Evolutionary conservation across 352 stramenopile genomes (phyloP), one percentile per base, ranked within the genome.

Genomic region (Thalassiosira sp.): DNA sequence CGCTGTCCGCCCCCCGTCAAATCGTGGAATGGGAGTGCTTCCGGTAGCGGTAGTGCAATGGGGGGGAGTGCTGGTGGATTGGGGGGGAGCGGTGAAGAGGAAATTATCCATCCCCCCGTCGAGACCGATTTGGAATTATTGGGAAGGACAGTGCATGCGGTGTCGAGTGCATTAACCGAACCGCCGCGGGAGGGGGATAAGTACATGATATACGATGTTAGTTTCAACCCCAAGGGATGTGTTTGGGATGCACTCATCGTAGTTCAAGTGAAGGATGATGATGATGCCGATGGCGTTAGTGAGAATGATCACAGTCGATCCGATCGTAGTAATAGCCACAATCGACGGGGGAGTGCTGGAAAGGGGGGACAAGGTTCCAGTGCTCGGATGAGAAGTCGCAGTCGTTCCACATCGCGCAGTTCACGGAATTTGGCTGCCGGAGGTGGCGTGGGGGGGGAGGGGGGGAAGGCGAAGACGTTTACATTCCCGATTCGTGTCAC

Each of bases 161-260:
- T 84, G 2, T 70, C 45, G 0, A 54, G 15, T 7, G 76, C 76
- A 13, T 48, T 84, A 5, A 84, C 76, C 15, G 76, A 84, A 54
- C 76, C 76, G 2, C 57, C 69, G 10, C 72, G 67, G 40, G 76
- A 79, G 2, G 70, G 65, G 24, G 76, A 84, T 51, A 49, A 60
- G 27, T 84, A 63, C 40, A 72, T 77, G 64, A 77, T 84, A 51
- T 79, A 80, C 45, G 76, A 80, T 42, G 76, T 84, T 8, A 62
- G 58, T 16, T 84, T 84, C 56, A 84, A 84, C 58, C 76, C 76
- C n/a, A 75, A 78, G 52, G 76, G 76, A 15, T 84, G 76, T 63
- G 76, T 84, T 22, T 84, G 76, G 76, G 76, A 84, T 54, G 76
- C 76, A 0, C 57, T 79, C 7, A 69, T 84, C 31, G 72, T 84